Evolutionary conservation across 805 yeast genomes (phyloP), one percentile per base, ranked within the genome.

Genomic region (Metschnikowia santaceciliae): DNA sequence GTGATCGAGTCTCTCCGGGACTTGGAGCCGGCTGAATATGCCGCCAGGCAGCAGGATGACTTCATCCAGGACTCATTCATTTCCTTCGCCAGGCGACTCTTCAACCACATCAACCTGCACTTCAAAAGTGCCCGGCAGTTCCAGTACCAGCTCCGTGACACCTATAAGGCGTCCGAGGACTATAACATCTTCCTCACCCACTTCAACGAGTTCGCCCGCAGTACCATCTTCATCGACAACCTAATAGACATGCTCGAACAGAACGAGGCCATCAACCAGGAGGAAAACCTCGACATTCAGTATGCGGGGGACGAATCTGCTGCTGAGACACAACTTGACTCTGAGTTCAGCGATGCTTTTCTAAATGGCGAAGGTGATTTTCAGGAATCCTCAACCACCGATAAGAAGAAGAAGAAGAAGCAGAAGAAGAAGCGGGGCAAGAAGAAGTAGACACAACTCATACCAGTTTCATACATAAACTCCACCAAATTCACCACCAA

Each of bases 201-300:
- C 39, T 70, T 68, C 59, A 68, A 70, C 41, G 62, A 64, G 13
- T 54, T 70, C 32, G 63, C 71, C 49, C 67, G 64, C 47, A 61
- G 66, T 23, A 69, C 65, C 53, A 53, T 50, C 36, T 55, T 70
- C 42, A 71, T 68, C 4, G 68, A 67, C 46, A 61, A 56, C 47
- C 59, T 40, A 40, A 54, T 26, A 59, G 66, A 42, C 15, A 43
- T 30, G 32, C 46, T 48, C 39, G 58, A 49, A 22, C 53, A 42
- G 23, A 38, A 49, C 35, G 47, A 52, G 22, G 51, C 51, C 5
- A 51, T 42, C 10, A 47, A 32, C 22, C 53, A 37, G 4, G 49
- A 17, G 11, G 45, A 40, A 1, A 52, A 42, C 17, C 44, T 34
- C 7, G 55, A 48, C 20, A 41, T 43, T 37, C 52, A 45, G 30